phyloP scores from a whole-genome alignment of 345 rosid genomes.

The Psidium guajava region DNA sequence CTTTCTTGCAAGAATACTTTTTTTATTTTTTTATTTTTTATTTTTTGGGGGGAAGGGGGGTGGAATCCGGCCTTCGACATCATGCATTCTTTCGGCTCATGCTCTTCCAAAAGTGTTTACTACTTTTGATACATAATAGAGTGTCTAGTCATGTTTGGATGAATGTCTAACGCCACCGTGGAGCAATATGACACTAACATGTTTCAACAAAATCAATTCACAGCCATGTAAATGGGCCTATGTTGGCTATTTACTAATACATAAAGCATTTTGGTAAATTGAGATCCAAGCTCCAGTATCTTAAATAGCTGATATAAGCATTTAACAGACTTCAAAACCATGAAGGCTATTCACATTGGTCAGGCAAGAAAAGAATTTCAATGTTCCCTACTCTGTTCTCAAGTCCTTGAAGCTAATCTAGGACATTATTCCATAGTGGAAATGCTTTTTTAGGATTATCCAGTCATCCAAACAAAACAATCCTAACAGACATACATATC shows the following conservation, averaged over 20 bases:
- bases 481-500: neutral
- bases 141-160: neutral
- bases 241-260: neutral
- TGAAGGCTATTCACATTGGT: neutral
- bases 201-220: neutral
- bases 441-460: neutral
- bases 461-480: neutral
- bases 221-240: neutral
- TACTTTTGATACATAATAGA: neutral
- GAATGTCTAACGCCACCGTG: neutral
- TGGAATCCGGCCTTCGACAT: neutral
- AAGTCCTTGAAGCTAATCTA: neutral
- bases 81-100: neutral
- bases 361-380: neutral
- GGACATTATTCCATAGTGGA: neutral
- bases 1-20: neutral
- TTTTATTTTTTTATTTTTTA: too few relatives aligned
- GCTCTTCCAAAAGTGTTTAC: neutral
- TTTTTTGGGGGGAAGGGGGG: neutral
- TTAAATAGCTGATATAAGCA: neutral
- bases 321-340: neutral
- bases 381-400: neutral
- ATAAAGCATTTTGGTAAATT: neutral
- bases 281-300: neutral
- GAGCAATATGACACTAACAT: neutral